A percentile compares a stretch with the other conserved stretches of the same genome.
Conservation (phyloP, 2,329 filamentous ascomycete species). For the Lasiodiplodia theobromae region DNA sequence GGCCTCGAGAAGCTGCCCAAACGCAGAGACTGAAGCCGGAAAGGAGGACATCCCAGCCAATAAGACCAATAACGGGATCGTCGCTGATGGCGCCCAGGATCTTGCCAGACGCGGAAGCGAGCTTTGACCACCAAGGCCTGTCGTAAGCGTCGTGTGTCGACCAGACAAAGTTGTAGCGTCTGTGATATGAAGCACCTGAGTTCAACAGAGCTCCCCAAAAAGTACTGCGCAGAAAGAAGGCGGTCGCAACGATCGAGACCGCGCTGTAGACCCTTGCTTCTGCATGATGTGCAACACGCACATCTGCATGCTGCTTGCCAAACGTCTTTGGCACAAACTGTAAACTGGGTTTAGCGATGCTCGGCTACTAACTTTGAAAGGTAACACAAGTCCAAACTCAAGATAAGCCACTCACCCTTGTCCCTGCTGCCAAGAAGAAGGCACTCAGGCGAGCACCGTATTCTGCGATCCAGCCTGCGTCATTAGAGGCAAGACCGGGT, state of each 20-base stretch:
- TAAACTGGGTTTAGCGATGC: slow-evolving; percentile 7
- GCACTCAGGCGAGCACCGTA: slow-evolving; percentile 38
- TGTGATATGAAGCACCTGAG: slow-evolving; percentile 54
- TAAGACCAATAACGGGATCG: slow-evolving; percentile 65
- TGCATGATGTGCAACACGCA: slow-evolving; percentile 48
- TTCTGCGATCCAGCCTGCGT: slow-evolving; percentile 35
- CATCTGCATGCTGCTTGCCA: slow-evolving; percentile 55
- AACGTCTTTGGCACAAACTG: slow-evolving; percentile 57
- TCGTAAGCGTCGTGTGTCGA: slow-evolving; percentile 55
- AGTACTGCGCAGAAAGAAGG: slow-evolving; percentile 36
- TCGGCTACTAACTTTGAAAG: not conserved
- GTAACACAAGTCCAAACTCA: not conserved
- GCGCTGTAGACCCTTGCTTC: slow-evolving; percentile 41
- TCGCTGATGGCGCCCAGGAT: slow-evolving; percentile 60
- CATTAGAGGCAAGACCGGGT: slow-evolving; percentile 38
- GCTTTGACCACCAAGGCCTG: slow-evolving; percentile 41
- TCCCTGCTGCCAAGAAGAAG: slow-evolving; percentile 46
- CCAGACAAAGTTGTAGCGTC: slow-evolving; percentile 43
- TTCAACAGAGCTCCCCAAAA: slow-evolving; percentile 55
- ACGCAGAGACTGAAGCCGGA: slow-evolving; percentile 61
- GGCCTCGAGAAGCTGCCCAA: slow-evolving; percentile 64
- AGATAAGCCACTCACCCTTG: slow-evolving; percentile 36
- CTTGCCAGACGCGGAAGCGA: slow-evolving; percentile 50
- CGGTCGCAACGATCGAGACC: slow-evolving; percentile 47
- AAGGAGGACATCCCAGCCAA: slow-evolving; percentile 66